Evolutionary conservation across 768 basidiomycete genomes (phyloP).

Genomic region (Kwoniella pini): DNA sequence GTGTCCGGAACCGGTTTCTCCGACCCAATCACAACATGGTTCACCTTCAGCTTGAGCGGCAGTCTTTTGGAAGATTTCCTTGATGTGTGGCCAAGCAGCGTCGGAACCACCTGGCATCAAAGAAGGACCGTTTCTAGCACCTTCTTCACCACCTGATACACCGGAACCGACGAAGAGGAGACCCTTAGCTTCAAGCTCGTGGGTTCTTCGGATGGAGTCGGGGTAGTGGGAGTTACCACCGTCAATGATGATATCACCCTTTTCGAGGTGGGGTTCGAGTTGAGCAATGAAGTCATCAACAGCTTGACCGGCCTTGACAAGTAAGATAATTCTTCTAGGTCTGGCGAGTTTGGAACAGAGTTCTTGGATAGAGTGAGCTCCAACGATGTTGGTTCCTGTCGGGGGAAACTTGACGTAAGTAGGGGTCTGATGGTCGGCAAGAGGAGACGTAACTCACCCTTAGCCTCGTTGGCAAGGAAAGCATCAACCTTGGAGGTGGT

Average conservation of each 20-base stretch:
- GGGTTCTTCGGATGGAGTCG: constrained; percentile 89
- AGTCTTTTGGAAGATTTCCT: constrained; percentile 98
- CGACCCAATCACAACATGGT: constrained; percentile 99
- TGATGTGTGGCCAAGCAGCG: constrained; percentile 94
- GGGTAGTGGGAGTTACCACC: constrained; percentile 99
- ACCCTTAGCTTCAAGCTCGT: constrained; percentile 91
- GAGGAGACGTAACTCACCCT: constrained; percentile 73
- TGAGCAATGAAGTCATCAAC: constrained; percentile 93
- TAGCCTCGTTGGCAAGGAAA: constrained; percentile 96
- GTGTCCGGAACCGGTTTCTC: constrained; percentile 82
- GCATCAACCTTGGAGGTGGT: constrained; percentile 92
- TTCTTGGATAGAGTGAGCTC: constrained; percentile 91
- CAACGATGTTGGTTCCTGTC: constrained; percentile 88
- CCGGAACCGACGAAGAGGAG: constrained; percentile 97
- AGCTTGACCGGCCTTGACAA: constrained; percentile 95
- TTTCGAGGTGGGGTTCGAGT: constrained; percentile 83
- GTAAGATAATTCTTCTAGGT: constrained; percentile 95
- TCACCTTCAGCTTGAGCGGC: constrained; percentile 91
- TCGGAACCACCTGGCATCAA: constrained; percentile 98
- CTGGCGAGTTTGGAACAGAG: constrained; percentile 87
- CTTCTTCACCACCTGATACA: constrained; percentile 99
- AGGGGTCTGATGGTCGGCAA: too few relatives aligned
- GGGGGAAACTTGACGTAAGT: too few relatives aligned
- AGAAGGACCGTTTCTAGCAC: constrained; percentile 93
- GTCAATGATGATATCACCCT: constrained; percentile 98